phyloP scores from a whole-genome alignment of 306 rosid genomes.

The Quillaja saponaria region DNA sequence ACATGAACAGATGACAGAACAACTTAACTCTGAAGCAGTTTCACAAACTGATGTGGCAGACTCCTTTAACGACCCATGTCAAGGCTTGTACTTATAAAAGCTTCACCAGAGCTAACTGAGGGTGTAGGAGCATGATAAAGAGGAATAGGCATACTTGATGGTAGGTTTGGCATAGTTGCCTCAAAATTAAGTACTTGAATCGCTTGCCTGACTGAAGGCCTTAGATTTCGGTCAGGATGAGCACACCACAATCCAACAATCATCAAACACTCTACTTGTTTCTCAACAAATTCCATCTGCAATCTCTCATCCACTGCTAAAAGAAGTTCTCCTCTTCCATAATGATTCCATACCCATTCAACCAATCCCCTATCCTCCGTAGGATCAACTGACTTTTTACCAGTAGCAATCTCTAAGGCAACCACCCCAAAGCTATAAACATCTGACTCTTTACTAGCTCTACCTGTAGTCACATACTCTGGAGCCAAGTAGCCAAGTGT shows the following conservation, averaged over 20 bases:
- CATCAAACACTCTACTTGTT: slow-evolving; percentile 38
- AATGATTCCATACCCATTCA: slow-evolving; percentile 46
- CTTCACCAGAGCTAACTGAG: neutral
- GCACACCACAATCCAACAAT: slow-evolving; percentile 41
- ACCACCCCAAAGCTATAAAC: slow-evolving; percentile 35
- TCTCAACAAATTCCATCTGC: slow-evolving; percentile 9
- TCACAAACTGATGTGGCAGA: neutral
- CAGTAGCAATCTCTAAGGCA: slow-evolving; percentile 27
- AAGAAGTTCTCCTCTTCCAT: slow-evolving; percentile 29
- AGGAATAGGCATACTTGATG: slow-evolving; percentile 25
- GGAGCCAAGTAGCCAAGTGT: slow-evolving; percentile 45
- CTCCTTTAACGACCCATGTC: slow-evolving; percentile 20
- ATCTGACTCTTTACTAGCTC: slow-evolving; percentile 18
- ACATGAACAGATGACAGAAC: too few relatives aligned
- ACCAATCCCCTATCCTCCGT: slow-evolving; percentile 26
- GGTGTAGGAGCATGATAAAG: slow-evolving; percentile 23
- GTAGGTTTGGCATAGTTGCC: slow-evolving; percentile 32
- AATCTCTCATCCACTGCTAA: slow-evolving; percentile 29
- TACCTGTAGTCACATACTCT: slow-evolving; percentile 32
- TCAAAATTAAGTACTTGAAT: slow-evolving; percentile 35
- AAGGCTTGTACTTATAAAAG: slow-evolving; percentile 31
- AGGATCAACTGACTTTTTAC: slow-evolving; percentile 13
- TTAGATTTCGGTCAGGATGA: slow-evolving; percentile 32
- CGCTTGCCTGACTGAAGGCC: slow-evolving; percentile 35
- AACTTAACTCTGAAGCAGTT: too few relatives aligned